Evolutionary conservation across 208 protist species (phyloP).

Genomic region (Trypanosoma conorhini): DNA sequence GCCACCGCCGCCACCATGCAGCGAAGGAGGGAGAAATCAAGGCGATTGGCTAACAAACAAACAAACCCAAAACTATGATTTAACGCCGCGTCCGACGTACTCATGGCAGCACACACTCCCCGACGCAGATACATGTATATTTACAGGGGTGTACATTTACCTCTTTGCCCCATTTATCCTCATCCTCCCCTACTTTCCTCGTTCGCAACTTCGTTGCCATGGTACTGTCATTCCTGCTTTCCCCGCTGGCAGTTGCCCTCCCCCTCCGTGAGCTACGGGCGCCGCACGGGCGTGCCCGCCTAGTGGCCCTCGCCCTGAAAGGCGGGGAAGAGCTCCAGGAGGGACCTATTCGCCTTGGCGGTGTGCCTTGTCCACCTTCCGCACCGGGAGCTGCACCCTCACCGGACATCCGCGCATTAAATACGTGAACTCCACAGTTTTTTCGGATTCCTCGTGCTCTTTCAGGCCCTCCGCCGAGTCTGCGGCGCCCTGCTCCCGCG

Average conservation of each 20-base stretch:
- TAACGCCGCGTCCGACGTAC: too few relatives aligned
- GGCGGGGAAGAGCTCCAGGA: constrained; percentile 59
- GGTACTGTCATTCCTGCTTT: too few relatives aligned
- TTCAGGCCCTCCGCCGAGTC: constrained; percentile 63
- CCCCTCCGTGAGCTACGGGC: too few relatives aligned
- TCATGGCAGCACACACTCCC: constrained; percentile 65
- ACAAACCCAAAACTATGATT: too few relatives aligned
- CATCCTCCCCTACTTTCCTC: too few relatives aligned
- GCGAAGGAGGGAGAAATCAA: too few relatives aligned
- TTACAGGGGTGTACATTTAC: too few relatives aligned
- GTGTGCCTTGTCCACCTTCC: constrained; percentile 65
- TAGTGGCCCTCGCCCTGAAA: constrained; percentile 29
- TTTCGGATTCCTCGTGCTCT: constrained; percentile 77
- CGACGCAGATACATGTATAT: too few relatives aligned
- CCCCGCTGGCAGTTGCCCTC: too few relatives aligned
- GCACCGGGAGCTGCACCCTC: constrained; percentile 62
- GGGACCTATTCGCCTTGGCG: constrained; percentile 65
- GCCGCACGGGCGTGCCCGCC: neutral
- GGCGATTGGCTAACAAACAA: too few relatives aligned
- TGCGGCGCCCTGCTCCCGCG: constrained; percentile 48
- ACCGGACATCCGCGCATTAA: constrained; percentile 75
- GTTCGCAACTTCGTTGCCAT: too few relatives aligned
- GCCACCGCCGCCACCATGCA: too few relatives aligned
- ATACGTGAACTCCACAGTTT: constrained; percentile 67
- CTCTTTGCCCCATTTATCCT: constrained; percentile 52